phyloP scores from a whole-genome alignment of 768 basidiomycete genomes.

The Lactarius quietus region DNA sequence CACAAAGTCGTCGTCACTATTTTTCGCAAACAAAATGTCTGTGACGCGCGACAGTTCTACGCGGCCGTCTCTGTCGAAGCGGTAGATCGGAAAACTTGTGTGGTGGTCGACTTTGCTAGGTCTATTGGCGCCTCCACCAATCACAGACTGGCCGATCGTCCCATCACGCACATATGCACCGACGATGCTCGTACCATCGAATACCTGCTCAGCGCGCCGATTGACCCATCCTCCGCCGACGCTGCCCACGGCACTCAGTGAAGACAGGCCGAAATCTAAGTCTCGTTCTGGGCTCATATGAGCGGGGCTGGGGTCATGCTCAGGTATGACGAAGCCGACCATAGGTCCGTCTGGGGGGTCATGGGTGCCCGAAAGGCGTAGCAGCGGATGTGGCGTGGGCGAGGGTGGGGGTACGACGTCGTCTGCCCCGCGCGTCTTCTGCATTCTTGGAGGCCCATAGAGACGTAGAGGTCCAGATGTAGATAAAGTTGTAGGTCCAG shows the following conservation, averaged over 20 bases:
- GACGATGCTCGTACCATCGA: neutral
- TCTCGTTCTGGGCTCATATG: no score
- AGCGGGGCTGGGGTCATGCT: no score
- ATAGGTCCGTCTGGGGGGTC: constrained; percentile 14
- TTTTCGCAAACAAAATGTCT: neutral
- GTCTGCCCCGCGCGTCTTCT: no score
- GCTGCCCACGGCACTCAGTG: neutral
- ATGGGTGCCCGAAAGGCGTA: neutral
- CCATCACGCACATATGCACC: constrained; percentile 14
- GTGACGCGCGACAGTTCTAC: neutral
- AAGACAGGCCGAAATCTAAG: neutral
- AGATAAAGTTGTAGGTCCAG: no score
- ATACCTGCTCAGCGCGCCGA: neutral
- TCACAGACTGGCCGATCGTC: constrained; percentile 23
- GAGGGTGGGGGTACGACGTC: no score
- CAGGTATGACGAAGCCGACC: no score
- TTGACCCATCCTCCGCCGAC: neutral
- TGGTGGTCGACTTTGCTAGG: neutral
- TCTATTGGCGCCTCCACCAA: constrained; percentile 6
- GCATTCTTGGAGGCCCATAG: no score
- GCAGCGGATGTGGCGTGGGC: neutral
- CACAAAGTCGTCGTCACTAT: neutral
- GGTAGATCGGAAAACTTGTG: neutral
- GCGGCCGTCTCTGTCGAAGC: no score
- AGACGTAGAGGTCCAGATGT: no score